phyloP scores from a whole-genome alignment of 495 filamentous ascomycete species.

The Thermothielavioides terrestris region DNA sequence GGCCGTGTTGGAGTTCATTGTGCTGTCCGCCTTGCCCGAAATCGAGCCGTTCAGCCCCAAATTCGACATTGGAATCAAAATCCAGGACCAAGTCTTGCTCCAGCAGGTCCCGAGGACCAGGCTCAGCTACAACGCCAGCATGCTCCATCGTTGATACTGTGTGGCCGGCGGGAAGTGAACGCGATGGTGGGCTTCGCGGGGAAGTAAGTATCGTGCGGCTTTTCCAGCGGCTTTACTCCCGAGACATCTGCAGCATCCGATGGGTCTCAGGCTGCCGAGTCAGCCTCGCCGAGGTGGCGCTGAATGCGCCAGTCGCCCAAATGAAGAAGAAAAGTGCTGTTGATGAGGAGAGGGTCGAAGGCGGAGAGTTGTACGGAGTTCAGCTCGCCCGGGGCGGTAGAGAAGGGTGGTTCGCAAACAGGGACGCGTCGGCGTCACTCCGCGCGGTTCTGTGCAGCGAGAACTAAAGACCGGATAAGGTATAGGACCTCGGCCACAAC shows the following conservation, averaged over 20 bases:
- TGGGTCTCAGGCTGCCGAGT: neutral
- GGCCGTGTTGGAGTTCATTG: conserved; percentile 3
- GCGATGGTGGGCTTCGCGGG: neutral
- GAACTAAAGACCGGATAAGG: too few species aligned
- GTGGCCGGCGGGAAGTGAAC: neutral
- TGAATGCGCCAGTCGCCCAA: neutral
- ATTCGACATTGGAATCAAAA: conserved; percentile 14
- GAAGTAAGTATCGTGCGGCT: too few species aligned
- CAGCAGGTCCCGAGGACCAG: conserved; percentile 9
- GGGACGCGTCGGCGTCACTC: too few species aligned
- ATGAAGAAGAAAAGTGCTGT: neutral
- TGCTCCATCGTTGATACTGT: conserved; percentile 18
- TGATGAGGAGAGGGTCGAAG: neutral
- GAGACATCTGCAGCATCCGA: neutral
- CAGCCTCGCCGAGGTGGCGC: neutral
- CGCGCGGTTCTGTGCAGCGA: too few species aligned
- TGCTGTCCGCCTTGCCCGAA: conserved; percentile 17
- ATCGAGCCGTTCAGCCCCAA: conserved; percentile 24
- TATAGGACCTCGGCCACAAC: too few species aligned
- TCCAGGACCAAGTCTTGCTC: conserved; percentile 24
- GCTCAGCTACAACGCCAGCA: conserved; percentile 14
- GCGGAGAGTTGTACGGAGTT: too few species aligned
- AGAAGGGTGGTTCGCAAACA: neutral
- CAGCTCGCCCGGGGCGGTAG: too few species aligned
- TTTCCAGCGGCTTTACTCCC: neutral